Percentiles rank a stretch among this genome's conserved stretches.
Evolutionary conservation across 2,329 filamentous ascomycete genomes (phyloP).

Genomic region (Exophiala bonariae): DNA sequence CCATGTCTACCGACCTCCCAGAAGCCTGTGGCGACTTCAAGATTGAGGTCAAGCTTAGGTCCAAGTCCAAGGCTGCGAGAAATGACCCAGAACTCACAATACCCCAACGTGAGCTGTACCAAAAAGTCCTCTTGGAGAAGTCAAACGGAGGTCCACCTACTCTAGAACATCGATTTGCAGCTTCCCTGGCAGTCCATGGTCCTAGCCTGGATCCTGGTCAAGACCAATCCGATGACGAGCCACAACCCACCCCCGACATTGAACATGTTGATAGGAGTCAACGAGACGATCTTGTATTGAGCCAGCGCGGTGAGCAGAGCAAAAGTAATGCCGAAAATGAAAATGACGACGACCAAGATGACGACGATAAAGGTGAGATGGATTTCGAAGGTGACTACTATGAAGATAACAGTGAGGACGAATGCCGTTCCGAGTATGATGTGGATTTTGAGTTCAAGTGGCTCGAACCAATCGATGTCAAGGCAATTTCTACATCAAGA

Average conservation of each 20-base stretch:
- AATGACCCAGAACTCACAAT: slow-evolving; percentile 11
- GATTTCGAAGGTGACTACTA: slow-evolving; percentile 2
- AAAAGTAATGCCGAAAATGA: slow-evolving; percentile 9
- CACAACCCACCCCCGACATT: background rate
- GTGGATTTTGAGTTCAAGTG: slow-evolving; percentile 14
- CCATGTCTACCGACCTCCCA: slow-evolving; percentile 3
- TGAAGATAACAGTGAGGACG: slow-evolving; percentile 6
- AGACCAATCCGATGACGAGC: slow-evolving; percentile 49
- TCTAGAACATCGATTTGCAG: background rate
- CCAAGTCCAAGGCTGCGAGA: slow-evolving; percentile 10
- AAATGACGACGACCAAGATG: too few species aligned
- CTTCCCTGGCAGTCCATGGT: slow-evolving; percentile 1
- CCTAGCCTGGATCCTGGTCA: slow-evolving; percentile 43
- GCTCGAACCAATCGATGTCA: slow-evolving; percentile 18
- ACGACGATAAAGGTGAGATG: slow-evolving; percentile 43
- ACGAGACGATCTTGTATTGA: slow-evolving; percentile 6
- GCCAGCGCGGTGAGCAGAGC: slow-evolving; percentile 5
- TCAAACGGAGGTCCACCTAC: slow-evolving; percentile 9
- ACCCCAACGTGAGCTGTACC: slow-evolving; percentile 10
- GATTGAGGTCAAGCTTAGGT: slow-evolving; percentile 14
- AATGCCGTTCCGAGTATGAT: slow-evolving; percentile 7
- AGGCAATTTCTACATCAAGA: slow-evolving; percentile 8
- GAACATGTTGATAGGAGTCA: slow-evolving; percentile 1
- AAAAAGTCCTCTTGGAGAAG: slow-evolving; percentile 10
- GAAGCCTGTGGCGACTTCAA: slow-evolving; percentile 23